A percentile compares a stretch with the other conserved stretches of the same genome.
phyloP scores from a whole-genome alignment of 169 alveolate genomes.

The Plasmodium cynomolgi region DNA sequence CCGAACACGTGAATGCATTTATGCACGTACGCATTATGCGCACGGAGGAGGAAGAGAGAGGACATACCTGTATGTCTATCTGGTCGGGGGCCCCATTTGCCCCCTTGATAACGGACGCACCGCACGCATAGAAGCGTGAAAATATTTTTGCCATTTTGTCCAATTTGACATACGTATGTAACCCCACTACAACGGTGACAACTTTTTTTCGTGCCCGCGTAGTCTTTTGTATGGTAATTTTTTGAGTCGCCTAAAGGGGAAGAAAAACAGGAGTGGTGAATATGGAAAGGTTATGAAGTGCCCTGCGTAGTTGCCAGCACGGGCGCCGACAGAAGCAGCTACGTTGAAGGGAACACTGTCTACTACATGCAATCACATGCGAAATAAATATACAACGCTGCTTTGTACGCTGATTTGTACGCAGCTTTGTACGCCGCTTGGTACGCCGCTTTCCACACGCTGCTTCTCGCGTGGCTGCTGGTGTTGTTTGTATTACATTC shows the following conservation, averaged over 20 bases:
- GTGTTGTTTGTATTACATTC: constrained; percentile 9
- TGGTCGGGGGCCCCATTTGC: constrained; percentile 84
- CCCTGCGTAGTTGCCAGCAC: constrained; percentile 12
- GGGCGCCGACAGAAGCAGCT: background rate
- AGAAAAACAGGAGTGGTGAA: background rate
- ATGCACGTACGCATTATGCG: background rate
- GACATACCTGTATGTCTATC: constrained; percentile 83
- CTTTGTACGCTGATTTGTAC: background rate
- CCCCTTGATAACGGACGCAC: constrained; percentile 91
- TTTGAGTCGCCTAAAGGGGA: constrained; percentile 30
- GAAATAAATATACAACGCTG: background rate
- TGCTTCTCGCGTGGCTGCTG: background rate
- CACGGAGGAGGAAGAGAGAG: background rate
- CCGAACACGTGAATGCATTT: background rate
- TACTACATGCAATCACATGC: background rate
- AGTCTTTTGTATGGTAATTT: constrained; percentile 84
- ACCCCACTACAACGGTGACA: constrained; percentile 88
- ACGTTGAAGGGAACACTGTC: background rate
- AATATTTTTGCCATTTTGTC: constrained; percentile 90
- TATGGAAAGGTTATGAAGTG: background rate
- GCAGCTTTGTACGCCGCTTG: background rate
- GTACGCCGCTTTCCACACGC: background rate
- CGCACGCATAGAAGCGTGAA: constrained; percentile 90
- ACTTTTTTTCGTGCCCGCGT: constrained; percentile 88
- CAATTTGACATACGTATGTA: constrained; percentile 87